Percentiles rank a stretch among this genome's conserved stretches.
phyloP scores from a whole-genome alignment of 148 eudicot species.

The Cornus florida region DNA sequence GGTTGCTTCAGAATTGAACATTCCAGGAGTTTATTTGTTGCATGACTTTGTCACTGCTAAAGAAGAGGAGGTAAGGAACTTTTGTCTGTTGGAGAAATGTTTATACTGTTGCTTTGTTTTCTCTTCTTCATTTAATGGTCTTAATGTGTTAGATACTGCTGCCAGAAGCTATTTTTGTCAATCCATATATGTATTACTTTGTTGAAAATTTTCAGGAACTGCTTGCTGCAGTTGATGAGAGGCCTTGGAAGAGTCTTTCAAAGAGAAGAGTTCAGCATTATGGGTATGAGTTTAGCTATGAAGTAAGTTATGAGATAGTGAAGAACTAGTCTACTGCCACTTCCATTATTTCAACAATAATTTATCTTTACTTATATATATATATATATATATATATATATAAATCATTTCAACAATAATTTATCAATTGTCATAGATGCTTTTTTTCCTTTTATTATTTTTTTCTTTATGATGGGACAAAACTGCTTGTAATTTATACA shows the following conservation, averaged over 20 bases:
- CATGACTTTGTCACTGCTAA: constrained; percentile 69
- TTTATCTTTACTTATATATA: too few species aligned
- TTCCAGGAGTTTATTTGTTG: constrained; percentile 79
- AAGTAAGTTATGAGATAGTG: constrained; percentile 42
- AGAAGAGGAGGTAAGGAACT: constrained; percentile 81
- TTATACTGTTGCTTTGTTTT: background rate
- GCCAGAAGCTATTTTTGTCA: constrained; percentile 3
- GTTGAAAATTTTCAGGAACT: constrained; percentile 57
- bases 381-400: too few species aligned
- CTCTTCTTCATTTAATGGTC: background rate
- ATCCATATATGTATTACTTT: background rate
- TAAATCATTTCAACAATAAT: background rate
- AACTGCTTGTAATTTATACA: too few species aligned
- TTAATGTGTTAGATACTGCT: background rate
- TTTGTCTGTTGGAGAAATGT: background rate
- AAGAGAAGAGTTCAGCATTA: constrained; percentile 98
- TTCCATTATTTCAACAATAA: background rate
- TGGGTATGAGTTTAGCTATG: constrained; percentile 89
- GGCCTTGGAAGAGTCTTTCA: constrained; percentile 83
- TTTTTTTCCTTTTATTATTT: too few species aligned
- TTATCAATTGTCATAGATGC: too few species aligned
- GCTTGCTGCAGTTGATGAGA: constrained; percentile 86
- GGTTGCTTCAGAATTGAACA: constrained; percentile 69
- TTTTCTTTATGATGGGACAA: too few species aligned
- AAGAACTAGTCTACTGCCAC: background rate